These are phyloP conservation scores for Neurospora sp. DNA, from an alignment of 495 filamentous ascomycete species.

Conservation along the genomic window DNA sequence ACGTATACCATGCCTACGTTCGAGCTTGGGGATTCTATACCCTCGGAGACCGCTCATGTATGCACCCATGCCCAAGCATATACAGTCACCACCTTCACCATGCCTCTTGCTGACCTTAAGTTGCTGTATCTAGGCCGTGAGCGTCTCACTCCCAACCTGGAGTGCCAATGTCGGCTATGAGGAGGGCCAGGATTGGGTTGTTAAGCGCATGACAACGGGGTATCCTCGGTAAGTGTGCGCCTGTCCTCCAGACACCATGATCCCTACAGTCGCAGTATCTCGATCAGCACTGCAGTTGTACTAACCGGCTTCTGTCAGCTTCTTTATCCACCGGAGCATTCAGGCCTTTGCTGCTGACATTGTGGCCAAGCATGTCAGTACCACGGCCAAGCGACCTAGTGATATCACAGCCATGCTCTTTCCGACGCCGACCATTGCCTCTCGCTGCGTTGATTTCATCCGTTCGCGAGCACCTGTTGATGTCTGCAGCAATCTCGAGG, in stretches of 20 bases:
- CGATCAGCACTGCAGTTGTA: background rate
- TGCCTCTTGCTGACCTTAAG: background rate
- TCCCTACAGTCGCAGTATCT: background rate
- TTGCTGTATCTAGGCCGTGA: slow-evolving; percentile 60
- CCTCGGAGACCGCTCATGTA: slow-evolving; percentile 52
- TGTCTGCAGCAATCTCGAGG: slow-evolving; percentile 39
- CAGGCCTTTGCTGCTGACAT: slow-evolving; percentile 61
- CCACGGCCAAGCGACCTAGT: slow-evolving; percentile 36
- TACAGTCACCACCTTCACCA: slow-evolving; percentile 15
- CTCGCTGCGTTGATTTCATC: slow-evolving; percentile 64
- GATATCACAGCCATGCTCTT: slow-evolving; percentile 57
- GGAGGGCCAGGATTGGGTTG: slow-evolving; percentile 78
- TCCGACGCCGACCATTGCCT: slow-evolving; percentile 56
- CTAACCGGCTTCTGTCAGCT: slow-evolving; percentile 37
- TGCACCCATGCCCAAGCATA: background rate
- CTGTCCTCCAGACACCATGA: background rate
- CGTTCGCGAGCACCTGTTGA: slow-evolving; percentile 41
- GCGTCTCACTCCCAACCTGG: slow-evolving; percentile 94
- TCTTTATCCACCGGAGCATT: slow-evolving; percentile 85
- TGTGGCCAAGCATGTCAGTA: slow-evolving; percentile 48
- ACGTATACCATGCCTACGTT: slow-evolving; percentile 27
- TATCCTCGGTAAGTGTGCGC: slow-evolving; percentile 63
- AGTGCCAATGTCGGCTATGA: slow-evolving; percentile 82
- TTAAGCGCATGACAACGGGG: slow-evolving; percentile 76
- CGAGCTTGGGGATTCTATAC: slow-evolving; percentile 47